Evolutionary conservation across 164 flowering plant species (phyloP), one percentile per base, ranked within the genome.

Genomic region (Umbellularia californica): DNA sequence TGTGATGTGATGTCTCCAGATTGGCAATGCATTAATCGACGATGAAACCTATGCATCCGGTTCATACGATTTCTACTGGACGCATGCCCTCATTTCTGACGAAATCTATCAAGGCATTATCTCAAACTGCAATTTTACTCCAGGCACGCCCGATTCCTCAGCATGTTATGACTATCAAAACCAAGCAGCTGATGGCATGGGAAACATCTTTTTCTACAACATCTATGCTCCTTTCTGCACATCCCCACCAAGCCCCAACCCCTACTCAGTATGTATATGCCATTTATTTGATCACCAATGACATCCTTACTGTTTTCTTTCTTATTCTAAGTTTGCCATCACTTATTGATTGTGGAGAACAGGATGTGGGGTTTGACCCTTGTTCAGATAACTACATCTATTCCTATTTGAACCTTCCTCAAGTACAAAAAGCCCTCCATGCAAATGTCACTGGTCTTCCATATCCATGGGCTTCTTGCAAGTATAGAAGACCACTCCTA

Each of bases 51-150:
- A 86, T 74, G 3, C 28, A 0, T 83, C 75, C 28, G 94, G 90
- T 11, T 4, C 85, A 41, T 27, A 88, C 3, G 90, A 90, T n/a
- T 88, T 86, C 72, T 88, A 88, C 30, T 90, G 91, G 94, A 87
- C 88, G 70, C 94, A 90, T 75, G 70, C 87, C 22, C 84, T 90
- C 14, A 80, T 86, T 30, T 83, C 91, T 1, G 90, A 88, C 41
- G 76, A 85, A 75, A 70, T 79, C 4, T 86, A 83, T 33, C 50
- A 75, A 6, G 74, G 70, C n/a, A 79, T 81, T 20, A 81, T 74
- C 65, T 50, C 69, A 77, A 84, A 72, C 0, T 90, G 92, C 69
- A 74, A 86, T 73, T 90, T 85, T 83, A 80, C 79, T 74, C 9
- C 22, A n/a, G 72, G 15, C 2, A 22, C 25, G 30, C 14, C 24